Base-by-base conservation (phyloP, 2,329 filamentous ascomycete species). In the Fusarium dlaminii region DNA sequence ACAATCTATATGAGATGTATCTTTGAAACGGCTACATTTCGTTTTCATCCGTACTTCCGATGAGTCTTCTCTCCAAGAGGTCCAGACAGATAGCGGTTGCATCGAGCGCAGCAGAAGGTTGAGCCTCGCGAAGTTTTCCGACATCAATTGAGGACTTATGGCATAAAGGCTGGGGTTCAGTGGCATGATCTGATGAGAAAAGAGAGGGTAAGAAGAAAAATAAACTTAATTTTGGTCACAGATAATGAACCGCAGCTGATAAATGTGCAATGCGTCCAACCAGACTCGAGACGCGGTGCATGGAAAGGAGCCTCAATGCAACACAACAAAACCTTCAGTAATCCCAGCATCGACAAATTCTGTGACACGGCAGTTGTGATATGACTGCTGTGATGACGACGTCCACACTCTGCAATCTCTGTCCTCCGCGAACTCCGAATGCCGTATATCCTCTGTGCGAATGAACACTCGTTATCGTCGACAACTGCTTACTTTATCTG, bases 391-490 rank as follows among this genome's bases (percentile, higher is more conserved):
- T 15, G 24, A 40, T 46, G 34, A 68, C 63, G 8, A 40, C 20
- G 29, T 10, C 14, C 17, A 42, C 5, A 52, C n/a, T 22, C 49
- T 27, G 30, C 32, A 46, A 36, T 12, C 39, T 29, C 20, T 29
- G 17, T 22, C 29, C 32, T 30, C 63, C 63, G 63, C 58, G 18
- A 27, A 29, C n/a, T 42, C 65, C 61, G 49, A 24, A 17, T 13
- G 49, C 30, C n/a, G 34, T 24, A 39, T 20, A 4, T 54, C 46
- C 22, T 46, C 18, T 51, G 20, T 37, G 7, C 39, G 24, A 49
- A 34, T 24, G 45, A 70, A n/a, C 3, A 43, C 20, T 29, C 36
- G 48, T 49, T 70, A 58, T 70, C 51, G 43, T 20, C 17, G 7
- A 20, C 6, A 5, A 7, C 36, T 32, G 46, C 66, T 60, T 42